Percentiles rank a stretch among this genome's conserved stretches.
Evolutionary conservation across 2,329 filamentous ascomycete species (phyloP).

Genomic region (Trichophyton rubrum): DNA sequence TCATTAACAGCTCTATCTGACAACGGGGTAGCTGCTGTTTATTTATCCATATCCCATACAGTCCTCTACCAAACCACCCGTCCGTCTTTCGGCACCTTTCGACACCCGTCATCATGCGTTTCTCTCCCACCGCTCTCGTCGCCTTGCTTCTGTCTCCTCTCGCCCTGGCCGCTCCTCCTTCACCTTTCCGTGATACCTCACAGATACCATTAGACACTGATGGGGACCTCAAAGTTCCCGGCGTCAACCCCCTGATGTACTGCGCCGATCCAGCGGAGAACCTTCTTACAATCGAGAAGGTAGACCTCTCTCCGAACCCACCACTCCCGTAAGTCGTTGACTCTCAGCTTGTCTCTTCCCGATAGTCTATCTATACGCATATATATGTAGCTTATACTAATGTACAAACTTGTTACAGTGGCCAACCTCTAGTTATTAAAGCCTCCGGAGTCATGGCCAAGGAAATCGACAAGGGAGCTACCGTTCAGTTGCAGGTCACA

Average conservation of each 20-base stretch:
- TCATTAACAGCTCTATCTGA: not conserved
- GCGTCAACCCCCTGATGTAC: conserved; percentile 72
- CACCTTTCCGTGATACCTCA: conserved; percentile 35
- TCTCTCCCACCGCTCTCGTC: conserved; percentile 24
- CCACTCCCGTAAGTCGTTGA: conserved; percentile 59
- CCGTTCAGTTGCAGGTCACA: conserved; percentile 74
- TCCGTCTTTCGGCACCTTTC: not conserved
- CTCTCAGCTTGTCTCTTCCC: not conserved
- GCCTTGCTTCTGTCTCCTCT: conserved; percentile 34
- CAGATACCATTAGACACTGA: conserved; percentile 40
- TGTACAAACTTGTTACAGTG: conserved; percentile 42
- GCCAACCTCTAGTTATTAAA: conserved; percentile 61
- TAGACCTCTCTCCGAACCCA: conserved; percentile 76
- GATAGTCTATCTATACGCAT: not conserved
- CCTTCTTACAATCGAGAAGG: conserved; percentile 61
- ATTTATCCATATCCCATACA: not conserved
- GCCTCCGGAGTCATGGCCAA: conserved; percentile 65
- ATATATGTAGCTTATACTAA: conserved; percentile 12
- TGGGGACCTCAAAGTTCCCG: conserved; percentile 55
- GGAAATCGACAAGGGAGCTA: conserved; percentile 63
- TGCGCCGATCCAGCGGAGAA: conserved; percentile 59
- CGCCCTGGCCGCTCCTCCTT: conserved; percentile 32
- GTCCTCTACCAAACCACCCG: not conserved
- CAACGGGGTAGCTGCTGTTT: not conserved
- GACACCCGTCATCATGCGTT: not conserved